Conservation (phyloP, 1,139 yeast species). For the Kodamaea sp. region DNA sequence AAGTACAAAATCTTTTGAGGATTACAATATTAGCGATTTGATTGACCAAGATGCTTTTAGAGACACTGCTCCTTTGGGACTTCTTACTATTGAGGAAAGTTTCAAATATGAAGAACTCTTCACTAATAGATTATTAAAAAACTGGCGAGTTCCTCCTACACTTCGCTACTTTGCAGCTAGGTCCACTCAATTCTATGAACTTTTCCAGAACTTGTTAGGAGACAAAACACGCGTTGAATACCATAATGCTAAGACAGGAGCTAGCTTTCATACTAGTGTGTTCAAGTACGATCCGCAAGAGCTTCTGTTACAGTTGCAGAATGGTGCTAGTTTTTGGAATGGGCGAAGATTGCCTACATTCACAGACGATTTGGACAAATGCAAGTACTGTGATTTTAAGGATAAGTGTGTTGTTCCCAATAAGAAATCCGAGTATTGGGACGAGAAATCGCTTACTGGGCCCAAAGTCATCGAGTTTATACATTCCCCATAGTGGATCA, state of each 20-base stretch:
- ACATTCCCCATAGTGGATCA: constrained; percentile 5
- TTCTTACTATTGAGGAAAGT: constrained; percentile 2
- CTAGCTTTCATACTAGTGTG: constrained; percentile 36
- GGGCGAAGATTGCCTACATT: constrained; percentile 50
- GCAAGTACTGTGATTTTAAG: constrained; percentile 57
- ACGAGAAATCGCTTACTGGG: constrained; percentile 10
- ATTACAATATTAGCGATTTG: constrained; percentile 11
- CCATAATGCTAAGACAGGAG: constrained; percentile 36
- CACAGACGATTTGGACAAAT: constrained; percentile 38
- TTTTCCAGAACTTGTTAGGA: constrained; percentile 28
- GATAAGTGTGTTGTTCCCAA: constrained; percentile 36
- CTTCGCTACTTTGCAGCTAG: constrained; percentile 58
- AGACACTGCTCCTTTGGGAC: constrained; percentile 2
- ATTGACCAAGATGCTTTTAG: background rate
- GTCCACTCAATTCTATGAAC: constrained; percentile 47
- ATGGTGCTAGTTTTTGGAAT: constrained; percentile 53
- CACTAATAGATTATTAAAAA: constrained; percentile 21
- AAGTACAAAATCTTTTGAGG: constrained; percentile 4
- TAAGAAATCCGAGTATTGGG: constrained; percentile 7
- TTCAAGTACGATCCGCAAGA: constrained; percentile 35
- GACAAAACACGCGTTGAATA: constrained; percentile 53
- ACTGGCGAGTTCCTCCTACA: constrained; percentile 59
- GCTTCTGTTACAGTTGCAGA: constrained; percentile 26
- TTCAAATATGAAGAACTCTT: constrained; percentile 14
- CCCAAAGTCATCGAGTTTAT: constrained; percentile 13